These are phyloP conservation scores for Byssoonygena ceratinophila DNA, from an alignment of 2,329 filamentous ascomycete genomes.

Conservation along the genomic window DNA sequence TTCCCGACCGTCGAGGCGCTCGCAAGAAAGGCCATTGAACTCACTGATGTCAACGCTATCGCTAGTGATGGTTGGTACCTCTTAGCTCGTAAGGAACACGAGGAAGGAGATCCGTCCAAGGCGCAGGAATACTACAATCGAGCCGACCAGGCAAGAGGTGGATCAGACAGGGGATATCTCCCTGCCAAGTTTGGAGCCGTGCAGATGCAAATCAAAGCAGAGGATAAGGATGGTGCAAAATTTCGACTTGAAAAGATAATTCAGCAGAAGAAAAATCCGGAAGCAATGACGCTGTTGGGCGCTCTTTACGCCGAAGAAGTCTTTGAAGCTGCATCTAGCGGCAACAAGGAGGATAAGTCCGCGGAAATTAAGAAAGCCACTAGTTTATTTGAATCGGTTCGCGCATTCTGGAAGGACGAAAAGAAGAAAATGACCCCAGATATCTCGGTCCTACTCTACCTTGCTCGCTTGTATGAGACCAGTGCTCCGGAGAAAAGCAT, in stretches of 20 bases:
- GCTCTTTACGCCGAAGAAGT: constrained; percentile 92
- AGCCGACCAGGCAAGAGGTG: constrained; percentile 83
- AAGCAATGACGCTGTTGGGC: constrained; percentile 84
- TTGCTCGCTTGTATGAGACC: constrained; percentile 79
- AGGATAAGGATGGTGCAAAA: constrained; percentile 83
- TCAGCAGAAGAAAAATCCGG: constrained; percentile 68
- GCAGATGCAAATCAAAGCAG: constrained; percentile 73
- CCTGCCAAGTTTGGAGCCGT: constrained; percentile 92
- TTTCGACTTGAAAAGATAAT: constrained; percentile 89
- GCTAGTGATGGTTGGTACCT: constrained; percentile 97
- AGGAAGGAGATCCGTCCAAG: constrained; percentile 60
- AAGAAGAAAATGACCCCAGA: constrained; percentile 76
- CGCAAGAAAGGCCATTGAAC: constrained; percentile 85
- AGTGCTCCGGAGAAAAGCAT: constrained; percentile 82
- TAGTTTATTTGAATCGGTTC: constrained; percentile 69
- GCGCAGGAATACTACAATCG: constrained; percentile 80
- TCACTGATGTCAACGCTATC: constrained; percentile 91
- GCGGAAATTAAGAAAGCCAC: constrained; percentile 79
- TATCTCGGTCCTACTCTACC: constrained; percentile 76
- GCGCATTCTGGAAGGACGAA: constrained; percentile 81
- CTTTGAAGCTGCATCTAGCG: constrained; percentile 63
- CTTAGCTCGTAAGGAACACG: constrained; percentile 82
- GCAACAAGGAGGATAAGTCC: constrained; percentile 82
- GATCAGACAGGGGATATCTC: constrained; percentile 78
- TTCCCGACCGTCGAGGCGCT: constrained; percentile 74